These are phyloP conservation scores for Mortierella sp. DNA, from an alignment of 371 early-diverging fungal species.

Conservation along the genomic window DNA sequence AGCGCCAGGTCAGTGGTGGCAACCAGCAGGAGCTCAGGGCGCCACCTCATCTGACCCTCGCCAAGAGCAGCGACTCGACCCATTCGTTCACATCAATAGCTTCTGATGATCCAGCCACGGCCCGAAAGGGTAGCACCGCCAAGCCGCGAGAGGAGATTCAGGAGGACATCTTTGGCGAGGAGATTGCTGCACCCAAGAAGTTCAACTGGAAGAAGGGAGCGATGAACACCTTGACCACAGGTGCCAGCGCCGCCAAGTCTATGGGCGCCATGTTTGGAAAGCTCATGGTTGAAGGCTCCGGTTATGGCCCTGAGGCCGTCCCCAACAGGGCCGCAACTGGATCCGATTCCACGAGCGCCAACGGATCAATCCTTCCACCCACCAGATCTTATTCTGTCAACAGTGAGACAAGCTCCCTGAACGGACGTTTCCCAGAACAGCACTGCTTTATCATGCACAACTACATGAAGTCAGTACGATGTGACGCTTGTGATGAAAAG, in stretches of 20 bases:
- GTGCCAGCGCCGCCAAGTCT: slow-evolving; percentile 28
- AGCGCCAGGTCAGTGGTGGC: slow-evolving; percentile 26
- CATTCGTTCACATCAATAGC: slow-evolving; percentile 33
- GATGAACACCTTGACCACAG: slow-evolving; percentile 26
- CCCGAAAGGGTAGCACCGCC: not conserved
- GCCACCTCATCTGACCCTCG: slow-evolving; percentile 9
- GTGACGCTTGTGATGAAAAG: slow-evolving; percentile 87
- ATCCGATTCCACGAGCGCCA: slow-evolving; percentile 27
- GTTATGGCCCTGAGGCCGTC: slow-evolving; percentile 2
- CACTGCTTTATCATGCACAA: slow-evolving; percentile 73
- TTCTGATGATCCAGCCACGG: slow-evolving; percentile 21
- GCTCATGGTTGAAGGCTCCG: slow-evolving; percentile 32
- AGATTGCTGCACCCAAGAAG: slow-evolving; percentile 39
- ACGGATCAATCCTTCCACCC: slow-evolving; percentile 24
- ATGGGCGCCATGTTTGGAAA: slow-evolving; percentile 60
- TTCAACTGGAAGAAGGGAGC: slow-evolving; percentile 54
- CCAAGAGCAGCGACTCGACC: slow-evolving; percentile 34
- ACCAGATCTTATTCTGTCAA: slow-evolving; percentile 26
- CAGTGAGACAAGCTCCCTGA: slow-evolving; percentile 45
- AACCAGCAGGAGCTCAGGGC: slow-evolving; percentile 27
- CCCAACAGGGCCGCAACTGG: slow-evolving; percentile 6
- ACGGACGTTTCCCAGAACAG: slow-evolving; percentile 49
- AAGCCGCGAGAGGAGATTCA: slow-evolving; percentile 19
- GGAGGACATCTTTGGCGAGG: slow-evolving; percentile 49
- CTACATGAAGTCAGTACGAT: slow-evolving; percentile 76